A percentile compares a stretch with the other conserved stretches of the same genome.
Evolutionary conservation across 2,329 filamentous ascomycete species (phyloP).

Genomic region (Epichloe aotearoae): DNA sequence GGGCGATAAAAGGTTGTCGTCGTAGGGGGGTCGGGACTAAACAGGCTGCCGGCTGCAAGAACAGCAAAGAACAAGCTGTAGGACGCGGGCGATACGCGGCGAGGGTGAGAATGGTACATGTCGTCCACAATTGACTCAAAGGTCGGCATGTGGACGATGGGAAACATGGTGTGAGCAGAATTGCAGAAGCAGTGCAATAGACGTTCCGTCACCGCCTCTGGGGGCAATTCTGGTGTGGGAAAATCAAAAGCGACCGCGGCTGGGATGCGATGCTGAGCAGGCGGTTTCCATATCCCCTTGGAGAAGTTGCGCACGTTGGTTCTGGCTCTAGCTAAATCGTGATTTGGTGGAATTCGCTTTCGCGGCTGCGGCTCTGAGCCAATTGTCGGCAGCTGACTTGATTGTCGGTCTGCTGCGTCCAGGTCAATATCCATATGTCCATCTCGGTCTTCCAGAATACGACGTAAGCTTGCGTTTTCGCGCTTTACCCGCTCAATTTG

Average conservation of each 20-base stretch:
- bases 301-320: constrained; percentile 60
- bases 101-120: constrained; percentile 56
- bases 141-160: constrained; percentile 77
- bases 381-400: constrained; percentile 49
- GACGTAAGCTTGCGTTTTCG: constrained; percentile 63
- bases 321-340: constrained; percentile 59
- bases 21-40: constrained; percentile 40
- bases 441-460: constrained; percentile 42
- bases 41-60: constrained; percentile 69
- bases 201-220: constrained; percentile 55
- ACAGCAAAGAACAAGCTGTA: constrained; percentile 71
- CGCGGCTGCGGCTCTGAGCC: constrained; percentile 52
- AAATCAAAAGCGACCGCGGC: constrained; percentile 36
- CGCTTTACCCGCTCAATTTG: constrained; percentile 70
- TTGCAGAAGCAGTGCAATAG: constrained; percentile 64
- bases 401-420: constrained; percentile 33
- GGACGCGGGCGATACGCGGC: constrained; percentile 52
- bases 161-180: constrained; percentile 67
- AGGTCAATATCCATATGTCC: constrained; percentile 36
- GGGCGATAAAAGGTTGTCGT: constrained; percentile 39
- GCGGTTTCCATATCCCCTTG: constrained; percentile 67
- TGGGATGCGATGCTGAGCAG: constrained; percentile 49
- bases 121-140: constrained; percentile 66
- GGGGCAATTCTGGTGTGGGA: constrained; percentile 52
- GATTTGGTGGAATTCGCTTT: constrained; percentile 45